Percentiles rank a stretch among this genome's conserved stretches.
phyloP scores from a whole-genome alignment of 345 rosid genomes.

The Hibiscus trionum region DNA sequence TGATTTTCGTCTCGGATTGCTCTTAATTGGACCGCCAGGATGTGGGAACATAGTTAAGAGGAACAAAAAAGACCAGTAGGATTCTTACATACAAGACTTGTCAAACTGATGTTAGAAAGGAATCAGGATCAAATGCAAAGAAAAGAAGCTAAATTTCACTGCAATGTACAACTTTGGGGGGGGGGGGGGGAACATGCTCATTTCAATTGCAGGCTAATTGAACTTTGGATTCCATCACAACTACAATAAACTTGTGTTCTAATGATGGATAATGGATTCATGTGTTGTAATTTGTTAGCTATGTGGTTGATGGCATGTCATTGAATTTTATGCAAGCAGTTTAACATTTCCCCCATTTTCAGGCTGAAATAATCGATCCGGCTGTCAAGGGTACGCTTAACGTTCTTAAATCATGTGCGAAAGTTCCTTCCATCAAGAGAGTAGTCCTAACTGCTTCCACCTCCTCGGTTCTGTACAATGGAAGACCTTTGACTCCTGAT shows the following conservation, averaged over 20 bases:
- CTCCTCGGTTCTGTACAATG: constrained; percentile 21
- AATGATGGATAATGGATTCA: not conserved
- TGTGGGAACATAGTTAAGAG: no score
- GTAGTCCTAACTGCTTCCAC: constrained; percentile 46
- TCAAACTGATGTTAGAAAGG: not conserved
- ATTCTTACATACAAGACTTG: not conserved
- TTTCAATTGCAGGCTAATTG: not conserved
- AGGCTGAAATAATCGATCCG: constrained; percentile 37
- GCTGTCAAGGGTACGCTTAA: constrained; percentile 44
- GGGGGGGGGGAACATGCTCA: not conserved
- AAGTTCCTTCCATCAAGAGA: constrained; percentile 34
- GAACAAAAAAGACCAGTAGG: not conserved
- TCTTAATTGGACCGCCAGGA: not conserved
- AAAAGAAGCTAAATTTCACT: not conserved
- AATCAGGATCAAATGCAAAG: not conserved
- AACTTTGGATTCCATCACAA: not conserved
- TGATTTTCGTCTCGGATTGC: not conserved
- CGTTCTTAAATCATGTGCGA: constrained; percentile 35
- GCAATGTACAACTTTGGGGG: not conserved
- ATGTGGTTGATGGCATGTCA: not conserved
- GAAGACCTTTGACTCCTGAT: constrained; percentile 24
- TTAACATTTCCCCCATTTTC: not conserved
- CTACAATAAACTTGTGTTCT: not conserved
- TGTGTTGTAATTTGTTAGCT: not conserved
- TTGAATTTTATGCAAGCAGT: not conserved